Base-by-base conservation (phyloP, 2,329 filamentous ascomycete genomes). In the Colletotrichum truncatum region DNA sequence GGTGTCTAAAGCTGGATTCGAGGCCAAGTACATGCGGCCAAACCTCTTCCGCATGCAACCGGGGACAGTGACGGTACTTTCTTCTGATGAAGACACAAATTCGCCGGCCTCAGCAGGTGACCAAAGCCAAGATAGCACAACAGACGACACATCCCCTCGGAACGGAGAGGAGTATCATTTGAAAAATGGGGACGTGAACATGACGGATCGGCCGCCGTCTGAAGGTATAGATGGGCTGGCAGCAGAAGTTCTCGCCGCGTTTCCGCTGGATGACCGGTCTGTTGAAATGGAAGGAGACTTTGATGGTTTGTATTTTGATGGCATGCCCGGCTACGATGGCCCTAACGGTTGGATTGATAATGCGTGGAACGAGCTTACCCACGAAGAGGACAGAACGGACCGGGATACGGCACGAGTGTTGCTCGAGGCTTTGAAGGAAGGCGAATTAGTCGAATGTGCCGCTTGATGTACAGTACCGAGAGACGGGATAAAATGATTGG, bases 391-490 rank as follows among this genome's bases (percentile, higher is more conserved):
- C n/a, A 69, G 71, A 5, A 67, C 70, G 3, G 79, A 81, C 49
- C 73, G 72, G 28, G 78, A 81, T 66, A 78, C 78, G 16, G 79
- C 78, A 10, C 70, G 72, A 59, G 75, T 74, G 11, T 54, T 82
- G 32, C 71, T 82, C 6, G 77, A 81, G 60, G 78, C 78, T 6
- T 62, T 81, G 46, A 73, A 72, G 16, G 76, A 78, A 21, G 71
- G 69, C 1, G 73, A 73, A 7, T 21, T 70, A 25, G 70, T 69
- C 4, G 70, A 73, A 41, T 66, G 58, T 46, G 53, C 60, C 11
- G 52, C 39, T 18, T 65, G 32, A 54, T 46, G 43, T 7, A 8
- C 6, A 36, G 23, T 9, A 18, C 9, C 16, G 25, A 11, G 36
- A 6, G 23, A 25, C 5, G 9, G 36, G 6, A 2, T 11, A 26